Evolutionary conservation across 2,329 filamentous ascomycete species (phyloP).

Genomic region (Fusarium nisikadoi): DNA sequence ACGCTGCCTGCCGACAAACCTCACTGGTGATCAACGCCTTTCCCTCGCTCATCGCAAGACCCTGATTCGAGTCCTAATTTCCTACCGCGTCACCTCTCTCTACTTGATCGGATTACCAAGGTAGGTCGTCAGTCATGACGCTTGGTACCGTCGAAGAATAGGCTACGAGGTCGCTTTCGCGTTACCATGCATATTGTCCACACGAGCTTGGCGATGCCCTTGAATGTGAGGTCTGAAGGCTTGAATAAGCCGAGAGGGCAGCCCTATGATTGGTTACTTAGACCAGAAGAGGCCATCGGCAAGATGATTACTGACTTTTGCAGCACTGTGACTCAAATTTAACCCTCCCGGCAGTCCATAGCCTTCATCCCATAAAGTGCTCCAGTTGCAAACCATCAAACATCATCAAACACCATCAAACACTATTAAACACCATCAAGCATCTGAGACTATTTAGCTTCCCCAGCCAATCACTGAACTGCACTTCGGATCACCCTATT

Average conservation of each 20-base stretch:
- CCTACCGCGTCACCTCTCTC: not conserved
- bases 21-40: not conserved
- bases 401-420: no score
- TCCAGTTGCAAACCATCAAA: not conserved
- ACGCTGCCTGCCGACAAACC: fast-evolving
- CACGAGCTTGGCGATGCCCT: not conserved
- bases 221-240: not conserved
- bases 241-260: no score
- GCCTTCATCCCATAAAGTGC: not conserved
- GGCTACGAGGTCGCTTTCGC: not conserved
- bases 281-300: no score
- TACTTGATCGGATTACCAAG: fast-evolving
- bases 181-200: no score
- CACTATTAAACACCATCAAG: not conserved
- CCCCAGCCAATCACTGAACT: not conserved
- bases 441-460: not conserved
- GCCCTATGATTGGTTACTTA: not conserved
- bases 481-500: fast-evolving
- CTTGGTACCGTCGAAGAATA: not conserved
- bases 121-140: not conserved
- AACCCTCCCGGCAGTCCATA: not conserved
- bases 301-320: not conserved
- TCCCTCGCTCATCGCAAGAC: not conserved
- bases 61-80: not conserved
- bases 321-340: not conserved